Evolutionary conservation across 164 flowering plant genomes (phyloP), one percentile per base, ranked within the genome.

Genomic region (Piper betle): DNA sequence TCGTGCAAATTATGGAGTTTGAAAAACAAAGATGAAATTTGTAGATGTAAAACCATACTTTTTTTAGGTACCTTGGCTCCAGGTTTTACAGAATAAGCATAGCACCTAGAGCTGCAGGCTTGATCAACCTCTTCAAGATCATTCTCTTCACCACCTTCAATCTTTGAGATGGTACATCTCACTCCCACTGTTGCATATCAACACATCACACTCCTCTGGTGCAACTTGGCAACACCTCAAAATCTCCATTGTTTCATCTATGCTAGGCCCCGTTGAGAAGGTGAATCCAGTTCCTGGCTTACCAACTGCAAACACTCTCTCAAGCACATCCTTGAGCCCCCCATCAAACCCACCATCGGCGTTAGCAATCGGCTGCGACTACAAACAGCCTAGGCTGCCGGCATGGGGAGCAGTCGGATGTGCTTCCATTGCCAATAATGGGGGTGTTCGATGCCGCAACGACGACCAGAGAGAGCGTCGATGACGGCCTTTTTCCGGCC

Each of bases 171-270:
- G 84, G 56, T 79, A 84, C 67, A 89, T 53, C 62, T 81, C 88
- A 59, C 88, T 78, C 46, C 97, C 97, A 62, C 92, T 89, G 4
- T 74, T 77, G 59, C 97, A 87, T 9, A 81, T 67, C 69, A 89
- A 53, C 40, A 88, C 90, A 64, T 89, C 96, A 61, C 86, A 81
- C 25, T 77, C 80, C 64, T 81, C 79, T 5, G 75, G 63, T 19
- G 73, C 80, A 16, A 82, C 69, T 52, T 78, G 73, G 64, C 73
- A 71, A 17, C 60, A 43, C 60, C 53, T 76, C 53, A 89, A 61
- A 41, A 72, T 78, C 70, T 80, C 78, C 19, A 72, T 55, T 11
- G 78, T 75, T 70, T 88, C 93, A 13, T 60, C 68, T 60, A 84
- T 64, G 17, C 76, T 83, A 64, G 78, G 74, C 20, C 88, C 86